Percentiles rank a stretch among this genome's conserved stretches.
phyloP scores from a whole-genome alignment of 208 protist genomes.

The Leishmania martiniquensis region DNA sequence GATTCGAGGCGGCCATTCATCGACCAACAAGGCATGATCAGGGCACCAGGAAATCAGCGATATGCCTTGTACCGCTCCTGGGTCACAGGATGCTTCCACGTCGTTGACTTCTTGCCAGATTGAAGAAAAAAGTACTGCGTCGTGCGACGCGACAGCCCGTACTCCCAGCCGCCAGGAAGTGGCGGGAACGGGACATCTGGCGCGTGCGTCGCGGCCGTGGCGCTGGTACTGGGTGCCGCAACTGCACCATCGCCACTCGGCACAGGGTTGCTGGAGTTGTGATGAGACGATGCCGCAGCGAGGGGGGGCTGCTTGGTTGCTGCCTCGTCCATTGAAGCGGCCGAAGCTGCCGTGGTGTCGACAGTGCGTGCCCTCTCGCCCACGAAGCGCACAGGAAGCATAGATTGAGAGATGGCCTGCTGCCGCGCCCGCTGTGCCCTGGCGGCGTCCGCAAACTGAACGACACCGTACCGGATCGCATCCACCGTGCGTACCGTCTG shows the following conservation, averaged over 20 bases:
- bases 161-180: slow-evolving; percentile 33
- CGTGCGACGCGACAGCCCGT: slow-evolving; percentile 32
- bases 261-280: neutral
- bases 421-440: slow-evolving; percentile 17
- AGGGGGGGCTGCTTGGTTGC: neutral
- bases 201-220: slow-evolving; percentile 10
- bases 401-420: slow-evolving; percentile 16
- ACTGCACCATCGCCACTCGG: neutral
- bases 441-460: slow-evolving; percentile 22
- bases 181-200: slow-evolving; percentile 30
- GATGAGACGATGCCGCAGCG: neutral
- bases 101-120: slow-evolving; percentile 36
- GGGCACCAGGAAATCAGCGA: neutral
- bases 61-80: slow-evolving; percentile 37
- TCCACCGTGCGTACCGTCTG: slow-evolving; percentile 34
- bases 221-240: neutral
- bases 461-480: slow-evolving; percentile 28
- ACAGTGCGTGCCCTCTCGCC: neutral
- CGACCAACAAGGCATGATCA: neutral
- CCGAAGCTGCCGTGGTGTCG: neutral
- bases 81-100: slow-evolving; percentile 39
- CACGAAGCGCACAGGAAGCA: slow-evolving; percentile 15
- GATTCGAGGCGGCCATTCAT: neutral
- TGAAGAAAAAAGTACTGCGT: slow-evolving; percentile 42
- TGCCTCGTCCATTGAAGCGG: no score